Conservation (phyloP, 352 stramenopile species). For the Phytophthora ohioensis region DNA sequence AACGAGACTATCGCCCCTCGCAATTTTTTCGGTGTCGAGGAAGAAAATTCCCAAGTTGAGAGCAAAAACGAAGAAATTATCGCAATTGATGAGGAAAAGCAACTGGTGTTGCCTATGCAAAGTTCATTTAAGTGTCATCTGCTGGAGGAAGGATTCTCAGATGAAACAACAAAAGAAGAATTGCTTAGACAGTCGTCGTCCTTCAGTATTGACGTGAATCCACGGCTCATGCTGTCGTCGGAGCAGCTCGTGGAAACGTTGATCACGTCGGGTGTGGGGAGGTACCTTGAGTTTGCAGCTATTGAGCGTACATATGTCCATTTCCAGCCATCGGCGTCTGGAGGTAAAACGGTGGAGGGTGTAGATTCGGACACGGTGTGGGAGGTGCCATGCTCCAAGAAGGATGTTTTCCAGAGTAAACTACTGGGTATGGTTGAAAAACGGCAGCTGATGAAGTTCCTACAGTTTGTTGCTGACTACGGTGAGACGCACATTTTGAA, state of each 20-base stretch:
- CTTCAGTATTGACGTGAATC: slow-evolving; percentile 84
- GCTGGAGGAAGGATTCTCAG: slow-evolving; percentile 50
- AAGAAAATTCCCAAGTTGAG: slow-evolving; percentile 24
- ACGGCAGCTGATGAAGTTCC: slow-evolving; percentile 91
- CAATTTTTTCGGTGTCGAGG: slow-evolving; percentile 51
- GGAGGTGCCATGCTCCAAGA: slow-evolving; percentile 91
- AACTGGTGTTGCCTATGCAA: slow-evolving; percentile 47
- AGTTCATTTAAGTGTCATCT: slow-evolving; percentile 59
- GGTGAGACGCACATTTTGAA: slow-evolving; percentile 74
- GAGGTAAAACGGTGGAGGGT: slow-evolving; percentile 7
- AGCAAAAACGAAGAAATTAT: neutral
- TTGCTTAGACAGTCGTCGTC: slow-evolving; percentile 57
- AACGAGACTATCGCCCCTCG: slow-evolving; percentile 53
- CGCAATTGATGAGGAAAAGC: slow-evolving; percentile 12
- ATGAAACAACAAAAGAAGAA: slow-evolving; percentile 45
- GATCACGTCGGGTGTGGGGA: slow-evolving; percentile 84
- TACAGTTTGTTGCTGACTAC: slow-evolving; percentile 91
- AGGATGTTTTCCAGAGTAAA: slow-evolving; percentile 90
- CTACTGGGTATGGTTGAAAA: slow-evolving; percentile 89
- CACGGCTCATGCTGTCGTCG: slow-evolving; percentile 81
- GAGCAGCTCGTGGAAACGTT: slow-evolving; percentile 85
- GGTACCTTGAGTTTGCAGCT: slow-evolving; percentile 91
- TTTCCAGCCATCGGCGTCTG: slow-evolving; percentile 35
- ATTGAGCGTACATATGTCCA: slow-evolving; percentile 88
- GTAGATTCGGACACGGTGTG: slow-evolving; percentile 57